Conservation (phyloP, 2,329 filamentous ascomycete species). For the Teratosphaeriaceae sp. region DNA sequence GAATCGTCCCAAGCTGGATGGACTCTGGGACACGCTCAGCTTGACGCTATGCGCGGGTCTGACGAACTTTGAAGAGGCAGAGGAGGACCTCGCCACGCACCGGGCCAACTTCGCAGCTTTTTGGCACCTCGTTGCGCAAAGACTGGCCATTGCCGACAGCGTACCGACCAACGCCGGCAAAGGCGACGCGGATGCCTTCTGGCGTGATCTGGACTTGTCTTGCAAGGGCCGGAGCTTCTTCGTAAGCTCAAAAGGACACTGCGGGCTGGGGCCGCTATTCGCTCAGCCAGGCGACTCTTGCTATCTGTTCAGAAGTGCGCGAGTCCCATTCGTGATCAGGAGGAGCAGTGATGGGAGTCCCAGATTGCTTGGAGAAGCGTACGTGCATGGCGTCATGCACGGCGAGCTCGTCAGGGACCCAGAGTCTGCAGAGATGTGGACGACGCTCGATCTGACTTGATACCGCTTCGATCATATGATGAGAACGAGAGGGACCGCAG, state of each 20-base stretch:
- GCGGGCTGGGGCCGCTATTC: background rate
- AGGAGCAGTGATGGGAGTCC: background rate
- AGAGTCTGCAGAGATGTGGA: no score
- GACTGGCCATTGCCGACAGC: background rate
- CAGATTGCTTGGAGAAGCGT: background rate
- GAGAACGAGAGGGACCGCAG: no score
- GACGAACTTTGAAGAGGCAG: background rate
- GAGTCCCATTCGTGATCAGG: background rate
- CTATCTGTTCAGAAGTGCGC: background rate
- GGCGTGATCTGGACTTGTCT: background rate
- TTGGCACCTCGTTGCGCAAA: background rate
- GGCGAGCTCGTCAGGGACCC: no score
- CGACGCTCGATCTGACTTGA: no score
- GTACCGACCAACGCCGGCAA: background rate
- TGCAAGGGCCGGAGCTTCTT: slow-evolving; percentile 1
- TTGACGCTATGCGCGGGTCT: background rate
- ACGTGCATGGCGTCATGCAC: background rate
- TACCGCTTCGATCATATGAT: no score
- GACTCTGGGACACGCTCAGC: background rate
- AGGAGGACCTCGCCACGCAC: background rate
- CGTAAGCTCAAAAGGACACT: background rate
- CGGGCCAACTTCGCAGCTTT: background rate
- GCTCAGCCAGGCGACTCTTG: background rate
- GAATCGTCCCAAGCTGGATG: background rate
- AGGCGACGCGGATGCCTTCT: background rate